A percentile compares a stretch with the other conserved stretches of the same genome.
Evolutionary conservation across 257 asterid genomes (phyloP).

Genomic region (Handroanthus guayacan): DNA sequence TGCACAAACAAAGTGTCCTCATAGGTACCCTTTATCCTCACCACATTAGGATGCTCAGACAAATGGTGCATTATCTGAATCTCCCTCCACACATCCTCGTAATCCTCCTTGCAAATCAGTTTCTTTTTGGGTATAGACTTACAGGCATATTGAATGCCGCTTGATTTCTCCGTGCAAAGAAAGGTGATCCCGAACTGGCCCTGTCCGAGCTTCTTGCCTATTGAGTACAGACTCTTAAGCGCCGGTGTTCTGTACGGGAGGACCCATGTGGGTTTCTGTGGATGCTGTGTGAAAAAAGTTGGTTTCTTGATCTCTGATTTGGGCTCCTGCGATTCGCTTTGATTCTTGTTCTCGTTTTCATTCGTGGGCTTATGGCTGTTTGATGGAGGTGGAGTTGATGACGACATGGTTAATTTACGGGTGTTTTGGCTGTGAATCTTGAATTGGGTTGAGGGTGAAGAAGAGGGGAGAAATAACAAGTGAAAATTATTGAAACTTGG

Average conservation of each 20-base stretch:
- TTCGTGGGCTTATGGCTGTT: constrained; percentile 39
- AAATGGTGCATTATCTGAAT: constrained; percentile 80
- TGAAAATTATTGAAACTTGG: constrained; percentile 27
- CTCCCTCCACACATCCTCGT: constrained; percentile 79
- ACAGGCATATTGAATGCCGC: constrained; percentile 60
- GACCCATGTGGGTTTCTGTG: constrained; percentile 58
- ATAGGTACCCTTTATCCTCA: constrained; percentile 76
- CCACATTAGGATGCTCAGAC: constrained; percentile 82
- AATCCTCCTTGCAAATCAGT: constrained; percentile 64
- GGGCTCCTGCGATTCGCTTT: constrained; percentile 36
- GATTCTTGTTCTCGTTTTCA: constrained; percentile 26
- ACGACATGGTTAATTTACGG: constrained; percentile 41
- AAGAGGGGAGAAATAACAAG: neutral
- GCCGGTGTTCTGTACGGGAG: constrained; percentile 62
- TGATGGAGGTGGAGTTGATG: constrained; percentile 47
- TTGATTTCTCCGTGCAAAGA: constrained; percentile 64
- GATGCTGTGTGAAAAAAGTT: constrained; percentile 38
- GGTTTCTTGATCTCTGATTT: constrained; percentile 55
- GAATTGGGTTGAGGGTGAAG: constrained; percentile 24
- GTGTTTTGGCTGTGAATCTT: constrained; percentile 33
- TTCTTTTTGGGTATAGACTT: constrained; percentile 73
- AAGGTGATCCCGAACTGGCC: constrained; percentile 74
- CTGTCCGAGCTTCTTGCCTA: constrained; percentile 72
- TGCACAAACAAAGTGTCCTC: constrained; percentile 75
- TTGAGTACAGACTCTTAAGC: constrained; percentile 53